Evolutionary conservation across 805 yeast species (phyloP), one percentile per base, ranked within the genome.

Genomic region (Saccharomyces paradoxus): DNA sequence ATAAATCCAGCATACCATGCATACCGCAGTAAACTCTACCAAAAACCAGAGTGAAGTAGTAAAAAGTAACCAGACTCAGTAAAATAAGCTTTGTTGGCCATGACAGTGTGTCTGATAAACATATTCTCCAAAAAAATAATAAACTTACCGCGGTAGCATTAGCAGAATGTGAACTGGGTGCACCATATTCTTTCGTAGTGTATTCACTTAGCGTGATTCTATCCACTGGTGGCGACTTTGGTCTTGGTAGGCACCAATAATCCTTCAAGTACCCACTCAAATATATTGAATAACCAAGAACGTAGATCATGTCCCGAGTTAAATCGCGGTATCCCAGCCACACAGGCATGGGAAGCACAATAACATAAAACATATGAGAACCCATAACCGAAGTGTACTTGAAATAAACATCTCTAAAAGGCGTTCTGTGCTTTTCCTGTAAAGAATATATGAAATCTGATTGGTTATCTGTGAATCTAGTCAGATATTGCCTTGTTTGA

Each of bases 11-110:
- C 56, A 88, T 80, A 1, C 99, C 99, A 71, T 94, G 99, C 99
- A 94, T 94, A 9, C 99, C 99, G 70, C 97, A 91, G 72, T 94
- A 92, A 4, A 94, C 65, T 54, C 99, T 77, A 22, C 99, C 99
- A 56, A 81, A 66, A 0, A 88, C 80, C 57, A 94, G 74, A 8
- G 91, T 81, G 32, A 76, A 57, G 63, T 82, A 84, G 67, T 91
- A 90, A 14, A 79, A 7, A 3, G 59, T 48, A 0, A 66, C 61
- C 12, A 70, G 47, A 2, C 65, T 46, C 4, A 65, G 50, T 4
- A 63, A 49, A 4, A 55, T 27, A 7, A 64, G 6, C 30, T 52
- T 52, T 6, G 28, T 26, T 3, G 30, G 13, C 13, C 54, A 48
- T 3, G 57, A 41, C 17, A 53, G 12, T 7, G 56, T 48, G 2